Evolutionary conservation across 768 basidiomycete genomes (phyloP).

Genomic region (Xanthoconium stramineum): DNA sequence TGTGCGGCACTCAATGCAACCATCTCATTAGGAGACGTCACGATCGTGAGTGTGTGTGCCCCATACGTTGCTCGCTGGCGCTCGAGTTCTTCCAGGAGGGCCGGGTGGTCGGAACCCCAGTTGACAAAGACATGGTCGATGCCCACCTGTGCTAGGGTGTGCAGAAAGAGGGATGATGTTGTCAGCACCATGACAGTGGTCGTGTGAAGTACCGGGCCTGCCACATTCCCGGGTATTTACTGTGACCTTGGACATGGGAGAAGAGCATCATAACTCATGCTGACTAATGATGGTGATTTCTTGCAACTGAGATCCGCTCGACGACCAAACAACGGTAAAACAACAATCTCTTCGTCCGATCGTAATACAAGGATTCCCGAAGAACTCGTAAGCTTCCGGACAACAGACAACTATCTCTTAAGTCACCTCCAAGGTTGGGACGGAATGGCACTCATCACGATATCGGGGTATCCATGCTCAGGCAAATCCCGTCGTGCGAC

Average conservation of each 20-base stretch:
- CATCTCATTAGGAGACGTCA: slow-evolving; percentile 76
- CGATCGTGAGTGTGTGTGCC: slow-evolving; percentile 44
- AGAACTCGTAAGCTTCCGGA: too few species aligned
- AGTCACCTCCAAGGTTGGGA: too few species aligned
- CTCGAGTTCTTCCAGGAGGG: slow-evolving; percentile 64
- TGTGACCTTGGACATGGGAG: too few species aligned
- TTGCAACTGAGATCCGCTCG: too few species aligned
- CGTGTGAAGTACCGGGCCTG: neutral
- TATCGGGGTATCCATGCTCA: slow-evolving; percentile 83
- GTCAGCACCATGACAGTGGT: slow-evolving; percentile 42
- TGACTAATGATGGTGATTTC: too few species aligned
- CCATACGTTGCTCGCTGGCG: slow-evolving; percentile 43
- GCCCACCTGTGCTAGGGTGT: slow-evolving; percentile 50
- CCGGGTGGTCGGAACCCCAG: slow-evolving; percentile 77
- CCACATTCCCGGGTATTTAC: too few species aligned
- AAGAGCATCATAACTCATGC: too few species aligned
- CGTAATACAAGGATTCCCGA: too few species aligned
- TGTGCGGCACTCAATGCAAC: slow-evolving; percentile 72
- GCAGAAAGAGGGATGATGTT: slow-evolving; percentile 59
- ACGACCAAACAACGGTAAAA: too few species aligned
- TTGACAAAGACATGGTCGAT: slow-evolving; percentile 71
- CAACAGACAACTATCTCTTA: too few species aligned
- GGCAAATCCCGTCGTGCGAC: slow-evolving; percentile 78
- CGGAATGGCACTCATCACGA: slow-evolving; percentile 75
- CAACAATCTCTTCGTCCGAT: too few species aligned